Conservation (phyloP, 163 green algal species). For the Scenedesmus sp. region DNA sequence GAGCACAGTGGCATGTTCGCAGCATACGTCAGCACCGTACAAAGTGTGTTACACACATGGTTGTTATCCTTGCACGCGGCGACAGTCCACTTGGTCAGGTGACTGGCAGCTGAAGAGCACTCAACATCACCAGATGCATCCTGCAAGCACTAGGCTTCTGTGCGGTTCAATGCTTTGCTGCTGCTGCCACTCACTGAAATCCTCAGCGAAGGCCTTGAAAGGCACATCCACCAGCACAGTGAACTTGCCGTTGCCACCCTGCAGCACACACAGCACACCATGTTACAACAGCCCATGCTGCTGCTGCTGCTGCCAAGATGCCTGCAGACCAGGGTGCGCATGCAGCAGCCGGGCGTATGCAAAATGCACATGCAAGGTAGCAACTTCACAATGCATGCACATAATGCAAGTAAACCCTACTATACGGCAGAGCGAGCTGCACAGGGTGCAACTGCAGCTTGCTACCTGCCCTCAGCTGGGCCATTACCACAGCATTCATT, state of each 20-base stretch:
- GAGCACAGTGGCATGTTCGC: too few species aligned
- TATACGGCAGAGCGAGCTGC: not conserved
- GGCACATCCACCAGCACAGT: conserved; percentile 88
- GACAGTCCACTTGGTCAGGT: not conserved
- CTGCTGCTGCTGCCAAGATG: not conserved
- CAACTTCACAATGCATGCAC: not conserved
- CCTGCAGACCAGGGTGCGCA: not conserved
- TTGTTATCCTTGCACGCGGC: not conserved
- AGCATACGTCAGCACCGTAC: not conserved
- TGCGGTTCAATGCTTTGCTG: not conserved
- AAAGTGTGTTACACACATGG: not conserved
- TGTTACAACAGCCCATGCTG: not conserved
- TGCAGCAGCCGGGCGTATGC: too few species aligned
- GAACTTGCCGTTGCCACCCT: conserved; percentile 35
- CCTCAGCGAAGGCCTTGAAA: conserved; percentile 77
- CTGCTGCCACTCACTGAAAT: conserved; percentile 71
- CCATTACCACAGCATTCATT: not conserved
- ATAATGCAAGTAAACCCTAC: not conserved
- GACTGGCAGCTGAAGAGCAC: not conserved
- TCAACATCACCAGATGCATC: not conserved
- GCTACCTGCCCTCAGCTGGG: not conserved
- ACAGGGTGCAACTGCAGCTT: not conserved
- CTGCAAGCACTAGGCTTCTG: not conserved
- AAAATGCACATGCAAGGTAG: too few species aligned
- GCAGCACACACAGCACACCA: not conserved